Conservation (phyloP, 495 filamentous ascomycete species). For the Penicillium subrubescens region DNA sequence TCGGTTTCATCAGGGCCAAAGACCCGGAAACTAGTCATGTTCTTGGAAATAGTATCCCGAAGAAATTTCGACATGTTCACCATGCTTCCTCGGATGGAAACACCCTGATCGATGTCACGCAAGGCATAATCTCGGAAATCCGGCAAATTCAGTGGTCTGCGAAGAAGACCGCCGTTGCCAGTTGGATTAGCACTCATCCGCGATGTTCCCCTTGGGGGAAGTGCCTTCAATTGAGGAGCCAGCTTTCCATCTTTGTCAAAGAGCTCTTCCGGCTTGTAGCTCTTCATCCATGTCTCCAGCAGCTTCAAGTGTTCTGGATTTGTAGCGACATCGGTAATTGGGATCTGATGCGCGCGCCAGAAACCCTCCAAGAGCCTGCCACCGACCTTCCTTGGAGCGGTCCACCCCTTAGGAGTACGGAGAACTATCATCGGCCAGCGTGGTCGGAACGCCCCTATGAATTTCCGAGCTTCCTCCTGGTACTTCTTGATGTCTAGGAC, state of each 20-base stretch:
- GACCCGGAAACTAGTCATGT: constrained; percentile 65
- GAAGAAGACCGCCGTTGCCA: constrained; percentile 65
- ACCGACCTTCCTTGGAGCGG: constrained; percentile 64
- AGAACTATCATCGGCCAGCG: constrained; percentile 75
- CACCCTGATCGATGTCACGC: constrained; percentile 54
- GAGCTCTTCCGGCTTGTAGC: constrained; percentile 66
- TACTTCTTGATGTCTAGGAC: constrained; percentile 64
- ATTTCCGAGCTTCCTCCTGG: constrained; percentile 67
- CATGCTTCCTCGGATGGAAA: constrained; percentile 59
- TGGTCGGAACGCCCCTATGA: constrained; percentile 64
- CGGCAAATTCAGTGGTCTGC: constrained; percentile 62
- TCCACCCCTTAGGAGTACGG: constrained; percentile 76
- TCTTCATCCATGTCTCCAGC: constrained; percentile 70
- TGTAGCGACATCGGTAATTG: constrained; percentile 63
- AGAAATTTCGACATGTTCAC: constrained; percentile 63
- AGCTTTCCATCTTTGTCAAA: constrained; percentile 62
- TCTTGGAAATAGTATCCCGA: constrained; percentile 60
- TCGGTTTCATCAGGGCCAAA: constrained; percentile 78
- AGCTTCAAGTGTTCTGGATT: constrained; percentile 62
- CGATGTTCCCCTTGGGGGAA: constrained; percentile 60
- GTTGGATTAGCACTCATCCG: constrained; percentile 75
- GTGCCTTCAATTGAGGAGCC: constrained; percentile 56
- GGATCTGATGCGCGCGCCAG: constrained; percentile 74
- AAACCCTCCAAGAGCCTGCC: constrained; percentile 67
- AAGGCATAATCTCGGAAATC: constrained; percentile 65